Base-by-base conservation (phyloP, 257 asterid genomes). In the Eucommia ulmoides region DNA sequence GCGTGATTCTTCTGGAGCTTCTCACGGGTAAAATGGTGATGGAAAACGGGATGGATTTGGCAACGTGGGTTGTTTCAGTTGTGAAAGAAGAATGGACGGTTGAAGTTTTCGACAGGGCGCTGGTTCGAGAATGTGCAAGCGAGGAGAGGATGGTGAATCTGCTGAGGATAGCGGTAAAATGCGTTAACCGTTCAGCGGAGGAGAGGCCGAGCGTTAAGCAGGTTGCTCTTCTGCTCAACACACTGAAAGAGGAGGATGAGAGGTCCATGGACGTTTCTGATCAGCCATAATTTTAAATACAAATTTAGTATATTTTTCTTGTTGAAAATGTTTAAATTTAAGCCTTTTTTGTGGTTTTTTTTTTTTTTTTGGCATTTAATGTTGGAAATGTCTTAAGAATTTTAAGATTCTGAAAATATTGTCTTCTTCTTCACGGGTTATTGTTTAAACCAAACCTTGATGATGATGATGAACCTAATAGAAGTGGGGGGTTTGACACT, bases 1-100 rank as follows among this genome's bases (percentile, higher is more conserved):
- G 96, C 0, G 75, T 78, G 7, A 67, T 78, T 35, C 94, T 86
- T 19, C 78, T 86, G 2, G 96, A 86, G 55, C 56, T 86, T 24
- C 79, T 86, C 5, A 86, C 96, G 0, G 96, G 96, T 2, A 59
- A 80, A 50, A 52, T 56, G 55, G 68, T 58, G 0, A 58, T 71
- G 44, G 65, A 62, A 24, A 64, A 72, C 2, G 94, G 94, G 22
- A 1, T 75, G 42, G 87, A 82, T 57, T 67, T 86, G 22, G 81
- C 80, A 2, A 68, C 55, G n/a, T 82, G 94, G 94, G 94, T 75
- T 15, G 62, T 82, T 5, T 73, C 82, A 0, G 94, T 76, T 20
- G 74, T 86, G 0, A 59, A 66, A 46, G 93, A 86, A 69, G 94
- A 86, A 48, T 82, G 96, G 94, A 82, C 96, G 0, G 94, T 61